phyloP scores from a whole-genome alignment of 768 basidiomycete species.

The Hypholoma fasciculare region DNA sequence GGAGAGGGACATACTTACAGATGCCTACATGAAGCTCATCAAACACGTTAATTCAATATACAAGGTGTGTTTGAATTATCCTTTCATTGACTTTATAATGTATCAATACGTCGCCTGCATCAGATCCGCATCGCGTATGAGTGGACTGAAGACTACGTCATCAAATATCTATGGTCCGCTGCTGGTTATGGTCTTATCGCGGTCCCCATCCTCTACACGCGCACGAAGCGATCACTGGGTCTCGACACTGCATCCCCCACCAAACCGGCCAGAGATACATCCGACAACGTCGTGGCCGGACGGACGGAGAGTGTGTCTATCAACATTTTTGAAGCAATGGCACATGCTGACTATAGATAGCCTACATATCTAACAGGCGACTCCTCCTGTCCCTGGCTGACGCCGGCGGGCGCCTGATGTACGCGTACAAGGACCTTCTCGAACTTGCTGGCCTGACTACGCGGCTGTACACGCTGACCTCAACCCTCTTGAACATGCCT shows the following conservation, averaged over 20 bases:
- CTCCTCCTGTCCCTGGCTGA: slow-evolving; percentile 94
- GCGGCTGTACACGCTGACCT: slow-evolving; percentile 84
- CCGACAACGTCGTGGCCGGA: slow-evolving; percentile 43
- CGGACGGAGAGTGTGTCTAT: slow-evolving; percentile 46
- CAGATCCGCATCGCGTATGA: slow-evolving; percentile 89
- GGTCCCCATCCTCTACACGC: slow-evolving; percentile 80
- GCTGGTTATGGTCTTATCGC: slow-evolving; percentile 91
- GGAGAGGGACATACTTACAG: slow-evolving; percentile 79
- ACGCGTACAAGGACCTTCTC: slow-evolving; percentile 92
- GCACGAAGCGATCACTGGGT: slow-evolving; percentile 38
- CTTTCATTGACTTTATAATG: background rate
- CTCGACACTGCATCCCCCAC: background rate
- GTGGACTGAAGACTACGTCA: slow-evolving; percentile 97
- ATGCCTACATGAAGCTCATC: slow-evolving; percentile 78
- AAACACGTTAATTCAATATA: slow-evolving; percentile 91
- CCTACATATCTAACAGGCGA: slow-evolving; percentile 92
- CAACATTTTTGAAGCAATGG: background rate
- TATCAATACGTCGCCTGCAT: background rate
- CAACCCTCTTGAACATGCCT: slow-evolving; percentile 77
- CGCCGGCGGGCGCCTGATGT: slow-evolving; percentile 94
- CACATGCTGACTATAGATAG: slow-evolving; percentile 18
- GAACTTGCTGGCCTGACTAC: slow-evolving; percentile 94
- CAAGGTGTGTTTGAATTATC: slow-evolving; percentile 50
- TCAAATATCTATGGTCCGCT: slow-evolving; percentile 96
- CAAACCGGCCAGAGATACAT: slow-evolving; percentile 6